Evolutionary conservation across 331 rosid species (phyloP).

Genomic region (Arachis monticola): DNA sequence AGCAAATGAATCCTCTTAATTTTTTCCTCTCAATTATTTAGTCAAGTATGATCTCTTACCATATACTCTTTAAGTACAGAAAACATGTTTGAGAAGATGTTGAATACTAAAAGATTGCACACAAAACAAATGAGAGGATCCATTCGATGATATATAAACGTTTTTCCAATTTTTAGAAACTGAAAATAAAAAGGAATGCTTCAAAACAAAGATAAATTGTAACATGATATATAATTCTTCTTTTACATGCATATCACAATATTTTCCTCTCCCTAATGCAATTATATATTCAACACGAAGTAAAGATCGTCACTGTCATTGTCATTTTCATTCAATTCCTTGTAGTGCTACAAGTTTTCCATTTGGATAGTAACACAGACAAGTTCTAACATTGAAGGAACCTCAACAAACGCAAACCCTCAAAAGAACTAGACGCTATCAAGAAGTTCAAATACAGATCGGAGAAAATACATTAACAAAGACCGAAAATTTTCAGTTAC

Average conservation of each 20-base stretch:
- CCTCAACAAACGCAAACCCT: neutral
- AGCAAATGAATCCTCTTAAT: too few relatives aligned
- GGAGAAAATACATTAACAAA: neutral
- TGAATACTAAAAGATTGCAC: too few relatives aligned
- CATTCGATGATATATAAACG: neutral
- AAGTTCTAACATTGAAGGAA: neutral
- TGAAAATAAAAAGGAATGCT: neutral
- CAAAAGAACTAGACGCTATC: neutral
- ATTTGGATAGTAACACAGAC: neutral
- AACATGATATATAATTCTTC: neutral
- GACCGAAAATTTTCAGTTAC: slow-evolving; percentile 37
- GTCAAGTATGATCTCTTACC: too few relatives aligned
- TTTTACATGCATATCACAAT: slow-evolving; percentile 1
- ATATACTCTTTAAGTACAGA: too few relatives aligned
- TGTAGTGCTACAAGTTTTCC: neutral
- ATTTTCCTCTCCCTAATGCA: neutral
- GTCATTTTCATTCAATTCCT: slow-evolving; percentile 1
- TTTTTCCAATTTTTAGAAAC: neutral
- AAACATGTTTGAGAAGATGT: too few relatives aligned
- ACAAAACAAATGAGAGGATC: too few relatives aligned
- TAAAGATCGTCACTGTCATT: neutral
- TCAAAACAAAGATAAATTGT: neutral
- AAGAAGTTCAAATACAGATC: neutral
- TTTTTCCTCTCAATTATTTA: too few relatives aligned
- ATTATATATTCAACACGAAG: neutral